Evolutionary conservation across 2,329 filamentous ascomycete species (phyloP).

Genomic region (Metarhizium rileyi): DNA sequence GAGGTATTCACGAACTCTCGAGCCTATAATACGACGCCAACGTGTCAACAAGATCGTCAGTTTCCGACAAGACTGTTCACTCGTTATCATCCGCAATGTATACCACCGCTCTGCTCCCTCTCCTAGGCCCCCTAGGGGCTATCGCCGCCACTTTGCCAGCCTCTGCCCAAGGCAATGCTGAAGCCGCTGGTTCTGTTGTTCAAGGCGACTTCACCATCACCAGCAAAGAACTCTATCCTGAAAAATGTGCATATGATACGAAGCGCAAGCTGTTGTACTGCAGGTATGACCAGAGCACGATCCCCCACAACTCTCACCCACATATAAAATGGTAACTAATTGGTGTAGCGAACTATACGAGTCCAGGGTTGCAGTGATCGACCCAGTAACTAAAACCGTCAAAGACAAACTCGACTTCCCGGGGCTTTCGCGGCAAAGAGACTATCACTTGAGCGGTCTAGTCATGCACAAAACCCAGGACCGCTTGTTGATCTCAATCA

Average conservation of each 20-base stretch:
- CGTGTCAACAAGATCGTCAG: too few species aligned
- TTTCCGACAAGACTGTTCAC: too few species aligned
- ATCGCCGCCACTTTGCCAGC: neutral
- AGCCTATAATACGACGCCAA: too few species aligned
- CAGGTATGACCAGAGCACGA: too few species aligned
- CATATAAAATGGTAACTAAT: too few species aligned
- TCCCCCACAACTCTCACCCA: too few species aligned
- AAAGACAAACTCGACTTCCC: neutral
- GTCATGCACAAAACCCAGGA: conserved; percentile 21
- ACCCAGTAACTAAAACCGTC: neutral
- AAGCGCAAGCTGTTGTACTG: too few species aligned
- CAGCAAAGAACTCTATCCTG: neutral
- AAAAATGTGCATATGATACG: neutral
- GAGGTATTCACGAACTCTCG: too few species aligned
- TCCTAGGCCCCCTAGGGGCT: neutral
- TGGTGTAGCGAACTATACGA: neutral
- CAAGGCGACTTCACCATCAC: neutral
- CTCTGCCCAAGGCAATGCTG: too few species aligned
- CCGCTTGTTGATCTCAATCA: conserved; percentile 24
- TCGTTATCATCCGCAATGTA: too few species aligned
- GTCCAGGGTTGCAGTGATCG: neutral
- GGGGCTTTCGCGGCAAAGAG: too few species aligned
- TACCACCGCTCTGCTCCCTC: neutral
- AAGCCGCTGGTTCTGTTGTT: too few species aligned
- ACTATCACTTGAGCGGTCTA: conserved; percentile 17